Conservation (phyloP, 169 alveolate genomes). For the Eimeria falciformis region DNA sequence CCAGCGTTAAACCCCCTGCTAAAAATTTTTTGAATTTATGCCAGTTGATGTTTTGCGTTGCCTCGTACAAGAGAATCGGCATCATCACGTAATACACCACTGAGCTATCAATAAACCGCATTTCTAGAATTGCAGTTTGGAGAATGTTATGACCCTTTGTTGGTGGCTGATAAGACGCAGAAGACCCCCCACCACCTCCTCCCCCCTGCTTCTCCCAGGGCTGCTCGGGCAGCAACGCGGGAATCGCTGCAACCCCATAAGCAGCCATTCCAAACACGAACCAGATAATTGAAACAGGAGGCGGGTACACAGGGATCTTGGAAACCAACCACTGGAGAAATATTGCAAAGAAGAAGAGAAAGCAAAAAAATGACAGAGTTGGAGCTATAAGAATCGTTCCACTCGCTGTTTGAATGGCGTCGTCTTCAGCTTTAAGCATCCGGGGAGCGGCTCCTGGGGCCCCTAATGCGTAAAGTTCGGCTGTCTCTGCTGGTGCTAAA, state of each 20-base stretch:
- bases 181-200: neutral
- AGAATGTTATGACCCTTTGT: constrained; percentile 19
- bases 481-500: neutral
- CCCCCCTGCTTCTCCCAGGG: neutral
- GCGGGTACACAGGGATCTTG: constrained; percentile 76
- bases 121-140: constrained; percentile 72
- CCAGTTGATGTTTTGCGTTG: constrained; percentile 91
- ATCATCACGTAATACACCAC: constrained; percentile 87
- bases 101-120: constrained; percentile 74
- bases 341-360: constrained; percentile 72
- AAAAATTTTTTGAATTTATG: constrained; percentile 88
- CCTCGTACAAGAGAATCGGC: constrained; percentile 91
- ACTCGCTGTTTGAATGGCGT: neutral
- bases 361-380: constrained; percentile 63
- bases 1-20: constrained; percentile 88
- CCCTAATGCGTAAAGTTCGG: neutral
- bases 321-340: constrained; percentile 77
- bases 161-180: neutral
- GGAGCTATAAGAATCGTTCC: constrained; percentile 49
- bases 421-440: neutral
- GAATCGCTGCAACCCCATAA: constrained; percentile 54
- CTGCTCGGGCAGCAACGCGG: constrained; percentile 67
- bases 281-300: constrained; percentile 79
- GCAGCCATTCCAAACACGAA: constrained; percentile 78
- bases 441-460: neutral